A percentile compares a stretch with the other conserved stretches of the same genome.
These are phyloP conservation scores for Monilinia aucupariae DNA, from an alignment of 2,329 filamentous ascomycete species.

Conservation along the genomic window DNA sequence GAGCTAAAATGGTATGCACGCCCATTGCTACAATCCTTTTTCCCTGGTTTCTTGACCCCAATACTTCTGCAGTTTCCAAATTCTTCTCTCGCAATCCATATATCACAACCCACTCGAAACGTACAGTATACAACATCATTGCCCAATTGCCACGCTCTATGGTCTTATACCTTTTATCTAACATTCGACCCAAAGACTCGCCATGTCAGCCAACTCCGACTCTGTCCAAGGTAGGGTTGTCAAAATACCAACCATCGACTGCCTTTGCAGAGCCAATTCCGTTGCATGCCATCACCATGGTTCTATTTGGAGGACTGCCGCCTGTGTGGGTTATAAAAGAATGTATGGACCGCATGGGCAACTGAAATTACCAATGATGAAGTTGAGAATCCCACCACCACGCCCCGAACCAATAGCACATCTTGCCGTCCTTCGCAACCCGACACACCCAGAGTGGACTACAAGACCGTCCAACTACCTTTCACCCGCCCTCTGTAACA, in stretches of 20 bases:
- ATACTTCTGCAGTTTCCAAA: background rate
- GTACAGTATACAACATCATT: background rate
- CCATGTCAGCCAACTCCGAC: background rate
- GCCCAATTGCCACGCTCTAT: background rate
- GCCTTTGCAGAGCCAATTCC: background rate
- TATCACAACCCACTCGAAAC: background rate
- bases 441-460: background rate
- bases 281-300: background rate
- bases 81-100: background rate
- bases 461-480: background rate
- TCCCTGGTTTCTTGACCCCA: background rate
- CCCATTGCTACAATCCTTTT: background rate
- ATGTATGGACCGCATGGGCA: rapidly evolving
- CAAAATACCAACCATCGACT: background rate
- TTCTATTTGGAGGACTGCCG: background rate
- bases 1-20: too few relatives aligned
- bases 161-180: background rate
- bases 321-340: background rate
- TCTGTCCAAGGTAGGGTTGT: too few relatives aligned
- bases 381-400: background rate
- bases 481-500: background rate
- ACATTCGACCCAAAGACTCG: background rate
- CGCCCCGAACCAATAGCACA: background rate
- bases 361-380: background rate
- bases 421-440: background rate